phyloP scores from a whole-genome alignment of 768 basidiomycete species.

The Rhodotorula graminis region DNA sequence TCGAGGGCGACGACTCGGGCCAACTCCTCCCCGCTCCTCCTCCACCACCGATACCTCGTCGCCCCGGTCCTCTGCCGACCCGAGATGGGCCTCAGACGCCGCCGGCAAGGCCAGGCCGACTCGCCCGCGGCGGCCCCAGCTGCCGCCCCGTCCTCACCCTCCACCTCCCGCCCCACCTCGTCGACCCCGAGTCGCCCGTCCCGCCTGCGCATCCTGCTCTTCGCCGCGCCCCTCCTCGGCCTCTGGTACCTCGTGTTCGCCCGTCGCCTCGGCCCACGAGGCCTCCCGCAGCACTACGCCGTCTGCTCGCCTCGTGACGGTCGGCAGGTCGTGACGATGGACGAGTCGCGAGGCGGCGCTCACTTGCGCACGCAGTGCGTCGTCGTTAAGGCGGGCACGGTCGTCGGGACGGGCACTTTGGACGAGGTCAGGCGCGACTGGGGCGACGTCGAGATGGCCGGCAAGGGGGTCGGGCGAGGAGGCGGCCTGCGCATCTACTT shows the following conservation, averaged over 20 bases:
- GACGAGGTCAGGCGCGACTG: slow-evolving; percentile 16
- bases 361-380: slow-evolving; percentile 19
- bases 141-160: neutral
- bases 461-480: neutral
- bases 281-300: slow-evolving; percentile 11
- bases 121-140: too few species aligned
- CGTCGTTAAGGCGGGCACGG: slow-evolving; percentile 10
- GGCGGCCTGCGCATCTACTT: slow-evolving; percentile 18
- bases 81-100: neutral
- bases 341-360: neutral
- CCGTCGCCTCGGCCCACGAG: too few species aligned
- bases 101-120: neutral
- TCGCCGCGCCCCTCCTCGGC: neutral
- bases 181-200: neutral
- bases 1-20: too few species aligned
- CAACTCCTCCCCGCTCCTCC: too few species aligned
- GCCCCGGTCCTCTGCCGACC: too few species aligned
- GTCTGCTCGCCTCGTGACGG: slow-evolving; percentile 4
- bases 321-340: slow-evolving; percentile 16
- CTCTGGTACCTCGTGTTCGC: slow-evolving; percentile 4
- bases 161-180: too few species aligned
- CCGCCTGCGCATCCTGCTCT: neutral
- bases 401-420: slow-evolving; percentile 3
- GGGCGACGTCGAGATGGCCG: slow-evolving; percentile 28
- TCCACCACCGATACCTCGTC: too few species aligned